Percentiles rank a stretch among this genome's conserved stretches.
Conservation (phyloP, 768 basidiomycete genomes). For the Omphalotus guepiniiformis region DNA sequence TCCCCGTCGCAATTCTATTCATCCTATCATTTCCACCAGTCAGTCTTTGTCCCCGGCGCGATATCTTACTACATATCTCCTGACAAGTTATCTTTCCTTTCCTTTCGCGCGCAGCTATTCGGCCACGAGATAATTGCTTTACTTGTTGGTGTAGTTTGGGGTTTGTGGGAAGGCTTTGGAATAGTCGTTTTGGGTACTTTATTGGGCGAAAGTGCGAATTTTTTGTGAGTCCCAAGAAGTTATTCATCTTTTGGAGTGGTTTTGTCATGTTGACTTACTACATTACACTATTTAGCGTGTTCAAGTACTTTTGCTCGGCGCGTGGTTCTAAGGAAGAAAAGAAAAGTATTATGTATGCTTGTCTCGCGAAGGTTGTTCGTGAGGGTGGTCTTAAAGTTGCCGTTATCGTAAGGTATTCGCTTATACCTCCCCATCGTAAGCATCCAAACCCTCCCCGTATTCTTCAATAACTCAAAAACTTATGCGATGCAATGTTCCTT, state of each 20-base stretch:
- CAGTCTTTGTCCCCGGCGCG: background rate
- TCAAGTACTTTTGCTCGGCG: slow-evolving; percentile 32
- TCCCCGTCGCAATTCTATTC: slow-evolving; percentile 56
- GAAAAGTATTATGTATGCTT: slow-evolving; percentile 31
- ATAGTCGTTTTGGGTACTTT: slow-evolving; percentile 33
- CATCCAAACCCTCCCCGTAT: background rate
- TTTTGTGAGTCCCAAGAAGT: slow-evolving; percentile 18
- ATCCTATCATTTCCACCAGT: slow-evolving; percentile 44
- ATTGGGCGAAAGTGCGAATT: slow-evolving; percentile 35
- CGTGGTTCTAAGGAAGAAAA: slow-evolving; percentile 33
- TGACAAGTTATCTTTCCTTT: background rate
- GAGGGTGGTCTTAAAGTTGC: slow-evolving; percentile 39
- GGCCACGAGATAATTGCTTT: slow-evolving; percentile 43
- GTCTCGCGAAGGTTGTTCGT: slow-evolving; percentile 32
- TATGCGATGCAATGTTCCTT: background rate
- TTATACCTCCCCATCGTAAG: slow-evolving; percentile 34
- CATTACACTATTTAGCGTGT: slow-evolving; percentile 18
- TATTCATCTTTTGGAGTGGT: background rate
- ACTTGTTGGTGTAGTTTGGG: slow-evolving; percentile 41
- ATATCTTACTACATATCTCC: background rate
- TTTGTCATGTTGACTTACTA: background rate
- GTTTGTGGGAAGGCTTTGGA: slow-evolving; percentile 39
- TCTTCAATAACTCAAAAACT: background rate
- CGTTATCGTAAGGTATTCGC: slow-evolving; percentile 25
- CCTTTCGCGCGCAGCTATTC: slow-evolving; percentile 28